A percentile compares a stretch with the other conserved stretches of the same genome.
These are phyloP conservation scores for Jamesozyma hellenica DNA, from an alignment of 805 yeast genomes.

Conservation along the genomic window DNA sequence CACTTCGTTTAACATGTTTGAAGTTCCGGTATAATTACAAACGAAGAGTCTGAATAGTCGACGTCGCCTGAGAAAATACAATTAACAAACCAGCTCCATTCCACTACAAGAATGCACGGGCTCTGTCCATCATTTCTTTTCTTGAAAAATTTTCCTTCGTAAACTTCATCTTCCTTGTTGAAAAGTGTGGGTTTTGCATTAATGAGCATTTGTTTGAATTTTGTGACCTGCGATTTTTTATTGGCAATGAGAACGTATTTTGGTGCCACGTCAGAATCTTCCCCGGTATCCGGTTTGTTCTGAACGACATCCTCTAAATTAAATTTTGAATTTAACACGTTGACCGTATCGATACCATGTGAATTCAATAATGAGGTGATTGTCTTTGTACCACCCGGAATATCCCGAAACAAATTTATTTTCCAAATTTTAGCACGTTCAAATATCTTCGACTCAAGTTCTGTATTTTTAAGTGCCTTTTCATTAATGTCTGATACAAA, in stretches of 20 bases:
- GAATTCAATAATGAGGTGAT: slow-evolving; percentile 20
- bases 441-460: slow-evolving; percentile 16
- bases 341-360: slow-evolving; percentile 21
- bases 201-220: slow-evolving; percentile 12
- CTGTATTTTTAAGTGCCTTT: slow-evolving; percentile 13
- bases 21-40: no score
- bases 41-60: slow-evolving; percentile 2
- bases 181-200: background rate
- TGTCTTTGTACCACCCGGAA: slow-evolving; percentile 22
- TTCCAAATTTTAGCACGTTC: slow-evolving; percentile 17
- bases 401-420: slow-evolving; percentile 20
- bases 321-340: slow-evolving; percentile 11
- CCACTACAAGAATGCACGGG: slow-evolving; percentile 15
- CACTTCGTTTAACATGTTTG: background rate
- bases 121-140: no score
- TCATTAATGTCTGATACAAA: slow-evolving; percentile 29
- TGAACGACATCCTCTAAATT: background rate
- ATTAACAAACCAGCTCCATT: slow-evolving; percentile 30
- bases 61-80: slow-evolving; percentile 21
- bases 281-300: background rate
- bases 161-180: no score
- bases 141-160: no score
- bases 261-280: slow-evolving; percentile 2
- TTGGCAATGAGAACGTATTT: slow-evolving; percentile 43
- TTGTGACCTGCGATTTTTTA: slow-evolving; percentile 21